phyloP scores from a whole-genome alignment of 129 eudicot species.

The Cynara cardunculus region DNA sequence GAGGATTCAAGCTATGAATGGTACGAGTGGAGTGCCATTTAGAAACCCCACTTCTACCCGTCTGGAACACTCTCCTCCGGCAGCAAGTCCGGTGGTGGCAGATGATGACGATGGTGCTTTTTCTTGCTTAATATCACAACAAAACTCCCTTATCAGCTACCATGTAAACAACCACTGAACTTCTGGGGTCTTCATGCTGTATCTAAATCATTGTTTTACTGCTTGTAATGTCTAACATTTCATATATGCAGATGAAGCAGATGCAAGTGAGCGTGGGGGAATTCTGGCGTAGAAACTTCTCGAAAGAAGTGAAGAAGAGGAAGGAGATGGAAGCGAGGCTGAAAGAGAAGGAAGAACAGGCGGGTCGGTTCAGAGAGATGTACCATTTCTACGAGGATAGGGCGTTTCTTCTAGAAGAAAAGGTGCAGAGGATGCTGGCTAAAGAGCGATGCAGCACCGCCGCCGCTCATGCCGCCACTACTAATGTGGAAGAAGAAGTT shows the following conservation, averaged over 20 bases:
- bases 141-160: conserved; percentile 8
- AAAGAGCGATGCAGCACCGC: background rate
- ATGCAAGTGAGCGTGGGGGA: conserved; percentile 9
- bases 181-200: background rate
- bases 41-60: background rate
- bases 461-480: background rate
- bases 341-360: conserved; percentile 19
- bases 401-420: conserved; percentile 7
- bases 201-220: too few species aligned
- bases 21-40: conserved; percentile 8
- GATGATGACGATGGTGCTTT: background rate
- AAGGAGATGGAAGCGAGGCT: conserved; percentile 19
- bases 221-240: too few species aligned
- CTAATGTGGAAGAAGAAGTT: background rate
- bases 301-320: background rate
- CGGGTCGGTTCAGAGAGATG: conserved; percentile 13
- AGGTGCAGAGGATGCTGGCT: background rate
- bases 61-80: background rate
- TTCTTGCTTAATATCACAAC: conserved; percentile 11
- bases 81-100: background rate
- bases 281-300: conserved; percentile 16
- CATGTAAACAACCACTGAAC: conserved; percentile 1
- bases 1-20: background rate
- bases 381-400: conserved; percentile 10
- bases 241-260: background rate